Evolutionary conservation across 371 early-diverging fungal species (phyloP), one percentile per base, ranked within the genome.

Genomic region (Rhizomucor pusillus): DNA sequence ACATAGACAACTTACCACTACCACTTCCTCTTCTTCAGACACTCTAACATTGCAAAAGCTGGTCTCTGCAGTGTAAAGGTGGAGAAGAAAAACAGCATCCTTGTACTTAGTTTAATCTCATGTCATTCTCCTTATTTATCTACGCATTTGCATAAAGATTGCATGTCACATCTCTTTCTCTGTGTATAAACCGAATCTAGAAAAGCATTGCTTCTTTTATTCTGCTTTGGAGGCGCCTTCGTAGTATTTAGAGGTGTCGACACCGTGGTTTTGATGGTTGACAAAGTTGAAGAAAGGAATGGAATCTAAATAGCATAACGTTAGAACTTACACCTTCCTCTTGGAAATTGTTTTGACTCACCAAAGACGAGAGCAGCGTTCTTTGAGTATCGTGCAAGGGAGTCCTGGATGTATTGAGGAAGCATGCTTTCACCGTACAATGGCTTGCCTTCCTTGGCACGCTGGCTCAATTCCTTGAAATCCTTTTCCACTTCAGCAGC

Each of bases 261-360:
- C 82, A 66, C 88, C 86, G 49, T 91, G 92, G 65, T 82, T 84
- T 69, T 85, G 84, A 67, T 92, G 92, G 67, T 86, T 88, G 62
- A 78, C 85, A 71, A 90, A 81, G 80, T 92, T 92, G 76, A 90
- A 92, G 84, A 83, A 86, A 47, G 92, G 92, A 51, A 84, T 55
- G 44, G 78, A 70, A 65, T 70, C 88, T 86, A 66, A 7, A 47
- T n/a, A 24, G 19, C 2, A 18, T 19, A 22, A 7, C 29, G 29
- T 29, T 29, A 29, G 29, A 29, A 29, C 29, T 29, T 29, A 3
- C 29, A 29, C 7, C n/a, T n/a, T n/a, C n/a, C n/a, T n/a, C n/a
- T n/a, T n/a, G n/a, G 29, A 29, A 29, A 29, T 3, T 29, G 5
- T 29, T 29, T 29, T 29, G 29, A 3, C 29, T 29, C 7, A 29